Evolutionary conservation across 495 filamentous ascomycete genomes (phyloP).

Genomic region (Hapsidospora chrysogenum): DNA sequence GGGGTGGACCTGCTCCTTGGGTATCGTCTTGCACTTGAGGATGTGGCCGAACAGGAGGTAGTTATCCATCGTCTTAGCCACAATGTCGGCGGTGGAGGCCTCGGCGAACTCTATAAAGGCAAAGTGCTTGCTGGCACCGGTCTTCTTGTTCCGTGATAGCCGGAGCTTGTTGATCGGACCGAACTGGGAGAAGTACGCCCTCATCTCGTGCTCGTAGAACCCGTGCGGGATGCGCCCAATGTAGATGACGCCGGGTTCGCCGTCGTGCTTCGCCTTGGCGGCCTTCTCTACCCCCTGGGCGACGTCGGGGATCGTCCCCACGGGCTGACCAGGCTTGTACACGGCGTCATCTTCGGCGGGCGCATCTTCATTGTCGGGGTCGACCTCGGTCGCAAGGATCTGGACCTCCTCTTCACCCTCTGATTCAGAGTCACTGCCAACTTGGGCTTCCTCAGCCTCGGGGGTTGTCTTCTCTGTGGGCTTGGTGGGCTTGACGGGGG

Average conservation of each 20-base stretch:
- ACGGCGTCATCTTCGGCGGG: constrained; percentile 29
- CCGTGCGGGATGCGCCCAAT: constrained; percentile 81
- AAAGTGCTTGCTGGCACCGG: constrained; percentile 76
- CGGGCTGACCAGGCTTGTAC: constrained; percentile 36
- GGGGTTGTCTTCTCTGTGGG: constrained; percentile 12
- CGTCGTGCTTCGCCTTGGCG: constrained; percentile 12
- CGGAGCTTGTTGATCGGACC: constrained; percentile 67
- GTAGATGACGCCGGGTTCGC: constrained; percentile 67
- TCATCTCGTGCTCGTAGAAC: constrained; percentile 96
- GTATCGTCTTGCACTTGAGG: constrained; percentile 66
- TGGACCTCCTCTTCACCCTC: constrained; percentile 28
- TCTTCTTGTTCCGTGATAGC: constrained; percentile 78
- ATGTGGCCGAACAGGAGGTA: constrained; percentile 91
- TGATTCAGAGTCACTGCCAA: constrained; percentile 8
- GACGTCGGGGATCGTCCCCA: constrained; percentile 48
- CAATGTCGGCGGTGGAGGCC: constrained; percentile 66
- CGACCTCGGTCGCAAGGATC: constrained; percentile 60
- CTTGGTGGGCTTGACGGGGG: constrained; percentile 21
- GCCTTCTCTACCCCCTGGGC: constrained; percentile 38
- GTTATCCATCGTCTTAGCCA: constrained; percentile 89
- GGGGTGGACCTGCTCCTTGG: constrained; percentile 58
- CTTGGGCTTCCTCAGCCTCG: constrained; percentile 7
- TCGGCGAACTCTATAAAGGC: constrained; percentile 84
- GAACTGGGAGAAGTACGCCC: constrained; percentile 88
- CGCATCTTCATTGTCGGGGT: constrained; percentile 40